A percentile compares a stretch with the other conserved stretches of the same genome.
Conservation (phyloP, 164 flowering plant species). For the Kalanchoe fedtschenkoi region DNA sequence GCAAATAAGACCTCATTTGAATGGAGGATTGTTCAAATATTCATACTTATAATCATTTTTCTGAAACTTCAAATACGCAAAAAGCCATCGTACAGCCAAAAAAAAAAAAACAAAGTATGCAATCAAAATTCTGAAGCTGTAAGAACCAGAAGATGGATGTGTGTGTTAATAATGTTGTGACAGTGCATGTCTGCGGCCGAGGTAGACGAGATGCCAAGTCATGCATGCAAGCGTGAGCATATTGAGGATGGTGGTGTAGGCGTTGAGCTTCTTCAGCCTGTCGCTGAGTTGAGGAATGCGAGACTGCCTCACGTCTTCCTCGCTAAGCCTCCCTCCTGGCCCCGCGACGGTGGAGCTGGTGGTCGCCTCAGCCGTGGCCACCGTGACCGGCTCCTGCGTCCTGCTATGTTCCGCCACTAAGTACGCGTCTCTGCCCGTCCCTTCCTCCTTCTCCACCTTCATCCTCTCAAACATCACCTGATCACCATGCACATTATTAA, state of each 20-base stretch:
- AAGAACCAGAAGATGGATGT: too few relatives aligned
- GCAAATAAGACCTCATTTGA: too few relatives aligned
- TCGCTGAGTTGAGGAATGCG: constrained; percentile 15
- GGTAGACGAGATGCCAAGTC: constrained; percentile 49
- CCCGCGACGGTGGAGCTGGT: not conserved
- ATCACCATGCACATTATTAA: not conserved
- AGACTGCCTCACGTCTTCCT: constrained; percentile 8
- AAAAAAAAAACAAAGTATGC: too few relatives aligned
- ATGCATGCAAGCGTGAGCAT: constrained; percentile 44
- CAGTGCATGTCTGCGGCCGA: constrained; percentile 14
- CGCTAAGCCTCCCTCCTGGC: not conserved
- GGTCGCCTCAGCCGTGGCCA: constrained; percentile 2
- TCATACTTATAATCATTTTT: too few relatives aligned
- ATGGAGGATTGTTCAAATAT: too few relatives aligned
- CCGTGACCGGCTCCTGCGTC: not conserved
- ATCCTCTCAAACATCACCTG: constrained; percentile 77
- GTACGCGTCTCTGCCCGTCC: constrained; percentile 31
- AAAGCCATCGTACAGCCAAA: too few relatives aligned
- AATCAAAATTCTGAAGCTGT: too few relatives aligned
- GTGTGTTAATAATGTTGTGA: too few relatives aligned
- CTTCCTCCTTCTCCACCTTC: constrained; percentile 81
- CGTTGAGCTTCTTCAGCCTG: constrained; percentile 43
- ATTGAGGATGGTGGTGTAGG: constrained; percentile 46
- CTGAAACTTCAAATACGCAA: too few relatives aligned
- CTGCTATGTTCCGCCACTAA: not conserved